phyloP scores from a whole-genome alignment of 257 asterid species.

The Jaltomata sinuosa region DNA sequence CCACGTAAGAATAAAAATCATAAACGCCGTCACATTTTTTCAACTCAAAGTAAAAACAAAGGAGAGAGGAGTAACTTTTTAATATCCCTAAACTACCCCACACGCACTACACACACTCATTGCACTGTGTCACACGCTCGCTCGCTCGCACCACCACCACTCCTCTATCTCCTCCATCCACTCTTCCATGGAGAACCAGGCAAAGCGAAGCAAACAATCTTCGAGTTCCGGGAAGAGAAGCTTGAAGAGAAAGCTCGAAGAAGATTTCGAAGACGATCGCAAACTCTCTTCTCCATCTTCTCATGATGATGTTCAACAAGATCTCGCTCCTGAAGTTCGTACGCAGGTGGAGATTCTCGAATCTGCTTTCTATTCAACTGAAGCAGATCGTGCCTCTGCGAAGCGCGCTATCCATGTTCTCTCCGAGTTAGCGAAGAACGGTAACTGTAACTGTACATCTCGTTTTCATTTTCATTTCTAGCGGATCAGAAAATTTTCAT shows the following conservation, averaged over 20 bases:
- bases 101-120: constrained; percentile 2
- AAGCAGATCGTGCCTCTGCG: constrained; percentile 35
- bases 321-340: constrained; percentile 41
- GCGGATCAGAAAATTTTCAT: background rate
- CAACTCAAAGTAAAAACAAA: background rate
- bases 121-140: background rate
- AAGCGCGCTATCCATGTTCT: constrained; percentile 33
- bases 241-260: constrained; percentile 76
- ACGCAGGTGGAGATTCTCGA: constrained; percentile 29
- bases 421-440: constrained; percentile 35
- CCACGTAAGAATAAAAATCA: background rate
- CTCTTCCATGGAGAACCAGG: constrained; percentile 23
- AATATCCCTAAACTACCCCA: constrained; percentile 40
- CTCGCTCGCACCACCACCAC: background rate
- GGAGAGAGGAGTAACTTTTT: background rate
- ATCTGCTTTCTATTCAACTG: constrained; percentile 18
- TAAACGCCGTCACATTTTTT: background rate
- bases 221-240: constrained; percentile 50
- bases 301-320: constrained; percentile 25
- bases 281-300: constrained; percentile 37
- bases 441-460: constrained; percentile 7
- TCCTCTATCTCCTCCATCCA: background rate
- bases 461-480: background rate
- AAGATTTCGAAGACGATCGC: constrained; percentile 40
- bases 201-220: constrained; percentile 51